Conservation (phyloP, 345 rosid species). For the Aegle marmelos region DNA sequence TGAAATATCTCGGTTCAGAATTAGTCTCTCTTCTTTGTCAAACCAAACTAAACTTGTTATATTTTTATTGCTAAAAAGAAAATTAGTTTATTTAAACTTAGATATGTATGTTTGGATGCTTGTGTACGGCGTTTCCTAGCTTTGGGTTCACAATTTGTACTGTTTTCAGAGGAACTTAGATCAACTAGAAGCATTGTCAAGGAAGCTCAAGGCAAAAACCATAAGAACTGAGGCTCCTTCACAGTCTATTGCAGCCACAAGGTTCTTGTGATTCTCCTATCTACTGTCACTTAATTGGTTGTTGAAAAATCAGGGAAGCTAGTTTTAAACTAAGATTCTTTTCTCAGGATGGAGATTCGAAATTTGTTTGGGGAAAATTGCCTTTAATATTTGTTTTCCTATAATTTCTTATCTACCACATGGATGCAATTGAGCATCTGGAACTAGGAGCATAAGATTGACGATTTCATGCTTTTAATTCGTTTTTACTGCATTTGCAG, state of each 20-base stretch:
- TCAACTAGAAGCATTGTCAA: conserved; percentile 87
- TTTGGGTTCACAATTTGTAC: conserved; percentile 13
- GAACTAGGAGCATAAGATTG: neutral
- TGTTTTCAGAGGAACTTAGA: conserved; percentile 83
- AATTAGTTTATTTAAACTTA: neutral
- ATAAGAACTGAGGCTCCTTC: conserved; percentile 89
- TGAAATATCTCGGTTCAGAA: neutral
- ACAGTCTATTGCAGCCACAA: conserved; percentile 91
- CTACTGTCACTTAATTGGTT: neutral
- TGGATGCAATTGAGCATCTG: neutral
- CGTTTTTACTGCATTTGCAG: conserved; percentile 31
- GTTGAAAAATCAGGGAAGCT: neutral
- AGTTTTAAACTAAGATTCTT: neutral
- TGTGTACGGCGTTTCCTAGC: conserved; percentile 11
- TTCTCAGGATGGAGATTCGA: neutral
- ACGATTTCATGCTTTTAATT: neutral
- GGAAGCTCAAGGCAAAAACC: conserved; percentile 93
- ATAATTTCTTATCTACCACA: neutral
- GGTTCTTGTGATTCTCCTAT: conserved; percentile 37
- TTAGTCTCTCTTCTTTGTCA: neutral
- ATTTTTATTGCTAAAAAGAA: neutral
- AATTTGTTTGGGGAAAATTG: neutral
- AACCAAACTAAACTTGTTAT: neutral
- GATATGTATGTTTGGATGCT: neutral
- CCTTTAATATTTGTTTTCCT: conserved; percentile 1